Percentiles rank a stretch among this genome's conserved stretches.
Conservation (phyloP, 257 asterid species). For the Henckelia pumila region DNA sequence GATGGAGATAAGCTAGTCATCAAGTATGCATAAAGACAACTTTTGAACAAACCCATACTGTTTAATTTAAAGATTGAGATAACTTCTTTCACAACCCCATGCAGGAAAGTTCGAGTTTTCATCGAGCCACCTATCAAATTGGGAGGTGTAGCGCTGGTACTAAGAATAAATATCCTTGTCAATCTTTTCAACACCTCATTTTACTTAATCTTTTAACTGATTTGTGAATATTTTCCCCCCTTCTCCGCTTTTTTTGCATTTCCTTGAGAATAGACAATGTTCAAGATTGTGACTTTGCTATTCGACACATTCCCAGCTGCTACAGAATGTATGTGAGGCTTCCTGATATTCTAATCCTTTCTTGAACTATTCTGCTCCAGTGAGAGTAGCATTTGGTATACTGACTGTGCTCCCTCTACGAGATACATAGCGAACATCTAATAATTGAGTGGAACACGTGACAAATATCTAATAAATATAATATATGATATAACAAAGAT, state of each 20-base stretch:
- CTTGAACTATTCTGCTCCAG: not conserved
- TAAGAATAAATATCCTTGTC: not conserved
- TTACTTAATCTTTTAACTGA: not conserved
- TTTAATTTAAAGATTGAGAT: constrained; percentile 1
- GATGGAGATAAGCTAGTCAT: constrained; percentile 49
- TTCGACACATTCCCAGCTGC: constrained; percentile 75
- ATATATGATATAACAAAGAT: not conserved
- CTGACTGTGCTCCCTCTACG: too few relatives aligned
- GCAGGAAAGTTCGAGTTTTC: constrained; percentile 66
- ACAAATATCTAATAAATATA: not conserved
- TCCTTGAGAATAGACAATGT: constrained; percentile 37
- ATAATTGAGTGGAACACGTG: too few relatives aligned
- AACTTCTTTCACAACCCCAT: constrained; percentile 16
- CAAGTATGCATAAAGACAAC: constrained; percentile 38
- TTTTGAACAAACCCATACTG: not conserved
- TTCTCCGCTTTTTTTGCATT: not conserved
- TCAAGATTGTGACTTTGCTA: constrained; percentile 49
- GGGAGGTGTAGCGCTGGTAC: constrained; percentile 60
- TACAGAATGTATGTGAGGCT: too few relatives aligned
- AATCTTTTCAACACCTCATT: too few relatives aligned
- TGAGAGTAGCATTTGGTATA: not conserved
- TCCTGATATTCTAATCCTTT: not conserved
- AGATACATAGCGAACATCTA: too few relatives aligned
- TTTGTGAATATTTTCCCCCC: not conserved
- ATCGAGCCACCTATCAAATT: constrained; percentile 73